Base-by-base conservation (phyloP, 495 filamentous ascomycete species). In the Talaromyces thailandensis region DNA sequence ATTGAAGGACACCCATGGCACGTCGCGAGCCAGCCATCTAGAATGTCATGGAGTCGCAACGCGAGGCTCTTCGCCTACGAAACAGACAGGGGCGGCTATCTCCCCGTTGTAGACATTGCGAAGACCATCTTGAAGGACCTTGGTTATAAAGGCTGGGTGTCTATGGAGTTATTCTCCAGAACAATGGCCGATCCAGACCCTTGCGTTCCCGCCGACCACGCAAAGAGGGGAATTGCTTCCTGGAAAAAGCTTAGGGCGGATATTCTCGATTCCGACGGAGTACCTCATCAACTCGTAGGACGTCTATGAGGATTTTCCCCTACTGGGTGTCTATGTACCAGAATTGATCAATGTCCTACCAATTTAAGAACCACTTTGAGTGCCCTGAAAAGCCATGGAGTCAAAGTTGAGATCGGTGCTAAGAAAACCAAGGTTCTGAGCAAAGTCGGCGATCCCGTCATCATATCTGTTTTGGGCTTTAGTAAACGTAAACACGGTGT, bases 21-120 rank as follows among this genome's bases (percentile, higher is more conserved):
- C 69, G 75, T 85, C 8, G 64, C 77, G 0, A 81, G 76, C 7
- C 88, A 92, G 72, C 84, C 84, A 56, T 70, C 79, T 2, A 75
- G 88, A n/a, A 93, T 93, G 91, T 88, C 80, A 68, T 95, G 91
- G 91, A 88, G 84, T 24, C 78, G 90, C 11, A 93, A 92, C 67
- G 88, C 87, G 63, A 73, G 90, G 31, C 68, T 93, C 7, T 93
- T 93, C 66, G 85, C 89, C 61, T 88, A 86, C 51, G 90, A 93
- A 69, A 76, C 83, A 67, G 79, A 84, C 2, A 70, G 79, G 0
- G 89, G 89, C 6, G 91, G 84, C 0, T 93, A 93, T 67, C 73
- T 95, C 11, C 90, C 90, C 9, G 71, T 81, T 16, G 62, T 68
- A 12, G 63, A 70, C 21, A 60, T 76, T 12, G 68, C 68, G 9